Base-by-base conservation (phyloP, 495 filamentous ascomycete species). In the Penicillium diatomitis region DNA sequence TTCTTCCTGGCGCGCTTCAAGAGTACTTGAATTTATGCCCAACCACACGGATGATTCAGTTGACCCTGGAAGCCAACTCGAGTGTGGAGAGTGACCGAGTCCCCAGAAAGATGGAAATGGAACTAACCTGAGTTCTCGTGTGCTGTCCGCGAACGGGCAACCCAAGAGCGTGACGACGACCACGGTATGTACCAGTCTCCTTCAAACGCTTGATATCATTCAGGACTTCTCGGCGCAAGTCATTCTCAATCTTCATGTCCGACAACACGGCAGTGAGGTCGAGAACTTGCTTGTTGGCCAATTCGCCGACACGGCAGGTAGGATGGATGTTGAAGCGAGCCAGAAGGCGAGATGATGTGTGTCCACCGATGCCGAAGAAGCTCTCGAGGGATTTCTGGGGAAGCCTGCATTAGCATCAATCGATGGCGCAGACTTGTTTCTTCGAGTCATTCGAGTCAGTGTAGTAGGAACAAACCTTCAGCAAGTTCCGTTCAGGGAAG, bases 231-330 rank as follows among this genome's bases (percentile, higher is more conserved):
- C 83, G 75, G 61, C 81, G 72, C 50, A 95, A 73, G 55, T 98
- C 90, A 58, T 87, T 95, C 65, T 97, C 94, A 51, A 95, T 88
- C 38, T 84, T 94, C 90, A 98, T 90, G 8, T 81, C 83, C 5
- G 90, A 87, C 36, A 98, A 74, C 58, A 90, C 86, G 38, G 82
- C 81, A n/a, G 80, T 87, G 47, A 98, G 74, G 41, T 86, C 83
- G 12, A 84, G 79, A 50, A 94, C 70, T 50, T 85, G 86, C 61
- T 86, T 81, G 50, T 79, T 78, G 44, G 74, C 71, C 7, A 98
- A 71, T 3, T 77, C 72, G 61, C 84, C 82, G 46, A 96, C 73
- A 61, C 80, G 81, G 50, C 88, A 87, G 38, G 75, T 82, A 20
- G 85, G 81, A 68, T 95, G 86, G 67, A 98, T 94, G 61, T 80